Conservation (phyloP, 129 eudicot species). For the Lactuca saligna region DNA sequence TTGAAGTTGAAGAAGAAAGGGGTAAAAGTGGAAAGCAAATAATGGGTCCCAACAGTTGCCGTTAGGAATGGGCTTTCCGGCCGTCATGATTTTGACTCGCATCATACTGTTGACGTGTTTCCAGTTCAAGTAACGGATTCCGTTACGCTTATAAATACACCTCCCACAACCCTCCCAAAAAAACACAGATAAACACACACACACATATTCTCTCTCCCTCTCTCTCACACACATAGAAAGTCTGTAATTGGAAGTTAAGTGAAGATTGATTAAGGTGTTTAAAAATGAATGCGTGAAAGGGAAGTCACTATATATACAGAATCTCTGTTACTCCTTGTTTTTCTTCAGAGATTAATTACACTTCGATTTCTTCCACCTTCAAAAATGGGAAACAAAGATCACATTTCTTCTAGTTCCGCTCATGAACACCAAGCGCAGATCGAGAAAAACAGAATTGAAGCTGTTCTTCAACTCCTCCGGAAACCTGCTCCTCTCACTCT, state of each 20-base stretch:
- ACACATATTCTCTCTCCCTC: neutral
- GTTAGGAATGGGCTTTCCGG: conserved; percentile 46
- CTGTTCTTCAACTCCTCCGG: conserved; percentile 72
- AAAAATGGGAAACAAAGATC: conserved; percentile 67
- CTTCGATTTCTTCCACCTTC: neutral
- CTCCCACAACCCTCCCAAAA: conserved; percentile 15
- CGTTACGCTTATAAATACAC: conserved; percentile 59
- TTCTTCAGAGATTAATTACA: conserved; percentile 19
- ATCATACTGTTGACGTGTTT: conserved; percentile 21
- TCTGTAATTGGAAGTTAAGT: conserved; percentile 9
- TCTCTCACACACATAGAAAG: conserved; percentile 3
- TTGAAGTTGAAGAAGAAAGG: conserved; percentile 29
- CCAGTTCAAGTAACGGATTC: conserved; percentile 53
- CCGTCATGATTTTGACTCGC: conserved; percentile 53
- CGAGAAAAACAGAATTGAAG: conserved; percentile 50
- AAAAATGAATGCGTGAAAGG: conserved; percentile 51
- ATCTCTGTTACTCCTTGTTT: conserved; percentile 46
- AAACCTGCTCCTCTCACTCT: conserved; percentile 75
- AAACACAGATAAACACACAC: conserved; percentile 17
- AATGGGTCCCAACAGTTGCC: conserved; percentile 49
- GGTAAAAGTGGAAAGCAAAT: conserved; percentile 30
- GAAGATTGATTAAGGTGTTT: conserved; percentile 4
- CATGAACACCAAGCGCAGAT: conserved; percentile 22
- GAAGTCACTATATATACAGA: conserved; percentile 33
- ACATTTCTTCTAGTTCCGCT: conserved; percentile 20